Evolutionary conservation across 2,329 filamentous ascomycete genomes (phyloP).

Genomic region (Alternaria triticina): DNA sequence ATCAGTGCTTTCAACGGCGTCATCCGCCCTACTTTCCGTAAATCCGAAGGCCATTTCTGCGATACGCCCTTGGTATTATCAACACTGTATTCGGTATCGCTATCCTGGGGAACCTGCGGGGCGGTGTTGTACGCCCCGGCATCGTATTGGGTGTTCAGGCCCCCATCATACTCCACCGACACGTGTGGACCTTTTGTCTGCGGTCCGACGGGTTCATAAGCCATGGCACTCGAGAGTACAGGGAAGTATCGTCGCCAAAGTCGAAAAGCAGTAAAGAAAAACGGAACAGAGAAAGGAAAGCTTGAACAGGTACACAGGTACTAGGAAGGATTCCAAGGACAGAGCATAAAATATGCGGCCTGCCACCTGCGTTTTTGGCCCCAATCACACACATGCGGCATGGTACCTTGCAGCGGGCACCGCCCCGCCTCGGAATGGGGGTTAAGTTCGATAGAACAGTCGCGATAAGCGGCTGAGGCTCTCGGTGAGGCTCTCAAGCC

Average conservation of each 20-base stretch:
- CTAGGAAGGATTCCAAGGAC: background rate
- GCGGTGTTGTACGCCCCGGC: conserved; percentile 4
- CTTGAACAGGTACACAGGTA: background rate
- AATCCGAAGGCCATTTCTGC: conserved; percentile 22
- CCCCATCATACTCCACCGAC: conserved; percentile 4
- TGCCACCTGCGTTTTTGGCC: background rate
- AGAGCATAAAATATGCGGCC: background rate
- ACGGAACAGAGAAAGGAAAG: background rate
- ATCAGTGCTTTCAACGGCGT: conserved; percentile 27
- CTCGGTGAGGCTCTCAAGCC: background rate
- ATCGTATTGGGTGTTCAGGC: conserved; percentile 15
- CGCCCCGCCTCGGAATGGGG: background rate
- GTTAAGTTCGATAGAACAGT: background rate
- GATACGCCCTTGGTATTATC: background rate
- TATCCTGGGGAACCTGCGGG: background rate
- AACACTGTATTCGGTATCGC: background rate
- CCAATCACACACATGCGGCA: background rate
- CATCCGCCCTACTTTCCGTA: conserved; percentile 24
- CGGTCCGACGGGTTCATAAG: conserved; percentile 1
- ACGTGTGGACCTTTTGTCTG: background rate
- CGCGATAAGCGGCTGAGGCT: background rate
- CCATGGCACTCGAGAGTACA: background rate
- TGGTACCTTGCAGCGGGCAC: background rate
- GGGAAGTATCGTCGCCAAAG: background rate
- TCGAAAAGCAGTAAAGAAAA: background rate